Evolutionary conservation across 768 basidiomycete genomes (phyloP).

Genomic region (Trametes coccinea): DNA sequence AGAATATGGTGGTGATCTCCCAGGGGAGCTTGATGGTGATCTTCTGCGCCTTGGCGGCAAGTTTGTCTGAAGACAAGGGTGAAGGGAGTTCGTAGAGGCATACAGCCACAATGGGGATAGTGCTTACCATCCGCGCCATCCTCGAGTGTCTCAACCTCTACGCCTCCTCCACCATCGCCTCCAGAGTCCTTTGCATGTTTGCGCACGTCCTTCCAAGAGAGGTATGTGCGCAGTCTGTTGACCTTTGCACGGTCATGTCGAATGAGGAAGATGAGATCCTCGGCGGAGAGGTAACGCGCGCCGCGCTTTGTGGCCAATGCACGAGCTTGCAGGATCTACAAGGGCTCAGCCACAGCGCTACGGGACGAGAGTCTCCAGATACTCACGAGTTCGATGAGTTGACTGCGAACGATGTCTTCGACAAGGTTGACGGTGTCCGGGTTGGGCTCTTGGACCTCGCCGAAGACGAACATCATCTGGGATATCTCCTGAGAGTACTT

Average conservation of each 20-base stretch:
- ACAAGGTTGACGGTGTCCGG: conserved; percentile 88
- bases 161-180: conserved; percentile 76
- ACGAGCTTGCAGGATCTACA: conserved; percentile 88
- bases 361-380: not conserved
- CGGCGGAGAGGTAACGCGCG: conserved; percentile 83
- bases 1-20: conserved; percentile 92
- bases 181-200: conserved; percentile 92
- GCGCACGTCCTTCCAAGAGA: conserved; percentile 96
- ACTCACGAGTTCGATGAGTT: conserved; percentile 84
- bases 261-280: conserved; percentile 96
- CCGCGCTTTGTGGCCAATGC: conserved; percentile 79
- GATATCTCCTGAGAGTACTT: conserved; percentile 91
- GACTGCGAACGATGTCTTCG: conserved; percentile 91
- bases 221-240: conserved; percentile 87
- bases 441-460: conserved; percentile 89
- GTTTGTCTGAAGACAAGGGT: conserved; percentile 56
- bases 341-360: not conserved
- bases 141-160: conserved; percentile 81
- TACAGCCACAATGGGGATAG: not conserved
- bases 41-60: conserved; percentile 83
- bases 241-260: conserved; percentile 93
- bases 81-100: not conserved
- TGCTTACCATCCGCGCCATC: conserved; percentile 76
- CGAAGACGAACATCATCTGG: conserved; percentile 99
- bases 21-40: conserved; percentile 95